A percentile compares a stretch with the other conserved stretches of the same genome.
phyloP scores from a whole-genome alignment of 176 grass and related monocot species.

The Aegilops bicornis region DNA sequence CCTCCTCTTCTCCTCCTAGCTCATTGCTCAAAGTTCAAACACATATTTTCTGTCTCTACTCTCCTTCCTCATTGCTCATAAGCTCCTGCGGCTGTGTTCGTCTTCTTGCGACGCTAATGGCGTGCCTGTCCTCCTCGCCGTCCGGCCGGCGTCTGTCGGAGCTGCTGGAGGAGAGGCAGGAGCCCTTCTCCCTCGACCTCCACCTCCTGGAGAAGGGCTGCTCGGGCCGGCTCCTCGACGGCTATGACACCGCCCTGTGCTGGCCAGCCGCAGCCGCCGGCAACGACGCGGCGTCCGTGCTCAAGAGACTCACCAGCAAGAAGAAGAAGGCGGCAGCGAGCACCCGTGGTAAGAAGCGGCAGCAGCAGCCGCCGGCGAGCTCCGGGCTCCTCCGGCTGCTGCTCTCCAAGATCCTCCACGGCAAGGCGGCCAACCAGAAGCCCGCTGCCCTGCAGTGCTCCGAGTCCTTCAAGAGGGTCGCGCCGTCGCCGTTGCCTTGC shows the following conservation, averaged over 20 bases:
- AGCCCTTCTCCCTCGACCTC: constrained; percentile 73
- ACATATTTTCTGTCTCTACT: background rate
- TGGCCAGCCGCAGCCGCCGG: constrained; percentile 45
- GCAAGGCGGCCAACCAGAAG: constrained; percentile 29
- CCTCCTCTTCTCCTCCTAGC: background rate
- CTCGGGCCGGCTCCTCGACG: constrained; percentile 43
- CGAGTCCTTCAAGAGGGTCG: constrained; percentile 26
- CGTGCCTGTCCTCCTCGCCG: constrained; percentile 38
- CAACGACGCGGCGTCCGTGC: constrained; percentile 20
- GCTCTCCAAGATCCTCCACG: constrained; percentile 59
- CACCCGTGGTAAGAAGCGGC: background rate
- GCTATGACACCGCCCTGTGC: constrained; percentile 50
- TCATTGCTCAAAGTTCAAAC: background rate
- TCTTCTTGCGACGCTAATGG: constrained; percentile 19
- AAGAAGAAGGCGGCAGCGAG: background rate
- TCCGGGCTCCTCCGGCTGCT: constrained; percentile 38
- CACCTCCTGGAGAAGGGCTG: constrained; percentile 89
- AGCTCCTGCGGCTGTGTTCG: background rate
- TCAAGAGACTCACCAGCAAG: constrained; percentile 45
- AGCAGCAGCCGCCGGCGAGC: background rate
- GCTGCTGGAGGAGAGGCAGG: constrained; percentile 86
- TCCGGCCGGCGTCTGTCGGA: constrained; percentile 66
- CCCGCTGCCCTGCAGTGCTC: constrained; percentile 43
- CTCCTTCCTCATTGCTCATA: background rate
- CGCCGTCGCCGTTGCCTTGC: background rate